Evolutionary conservation across 2,329 filamentous ascomycete species (phyloP).

Genomic region (Penicillium psychrosexuale): DNA sequence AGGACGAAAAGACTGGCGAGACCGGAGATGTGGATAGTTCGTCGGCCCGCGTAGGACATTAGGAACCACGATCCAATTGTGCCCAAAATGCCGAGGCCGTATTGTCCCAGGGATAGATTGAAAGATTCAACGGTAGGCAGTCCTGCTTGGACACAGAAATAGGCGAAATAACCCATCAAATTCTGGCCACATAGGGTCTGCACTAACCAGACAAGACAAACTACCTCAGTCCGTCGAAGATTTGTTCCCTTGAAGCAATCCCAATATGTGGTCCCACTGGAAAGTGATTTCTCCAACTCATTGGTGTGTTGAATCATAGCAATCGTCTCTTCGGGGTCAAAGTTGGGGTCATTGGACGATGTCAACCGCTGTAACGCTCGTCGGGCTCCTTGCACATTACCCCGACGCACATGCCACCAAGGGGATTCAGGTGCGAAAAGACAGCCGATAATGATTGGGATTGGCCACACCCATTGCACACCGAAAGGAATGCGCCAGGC

Average conservation of each 20-base stretch:
- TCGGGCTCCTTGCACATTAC: constrained; percentile 42
- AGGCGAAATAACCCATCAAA: constrained; percentile 59
- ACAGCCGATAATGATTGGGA: constrained; percentile 45
- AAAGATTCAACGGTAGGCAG: constrained; percentile 11
- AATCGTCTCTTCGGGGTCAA: constrained; percentile 75
- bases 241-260: constrained; percentile 83
- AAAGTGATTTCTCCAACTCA: constrained; percentile 70
- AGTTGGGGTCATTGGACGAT: constrained; percentile 56
- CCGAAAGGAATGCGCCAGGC: constrained; percentile 50
- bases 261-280: constrained; percentile 65
- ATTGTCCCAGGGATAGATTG: constrained; percentile 23
- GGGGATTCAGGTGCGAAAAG: constrained; percentile 46
- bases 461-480: constrained; percentile 50
- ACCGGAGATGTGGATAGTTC: constrained; percentile 38
- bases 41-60: constrained; percentile 41
- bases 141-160: constrained; percentile 51
- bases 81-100: constrained; percentile 55
- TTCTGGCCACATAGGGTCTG: constrained; percentile 61
- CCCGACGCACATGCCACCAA: constrained; percentile 49
- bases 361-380: constrained; percentile 43
- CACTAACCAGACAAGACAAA: constrained; percentile 59
- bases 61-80: constrained; percentile 52
- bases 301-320: constrained; percentile 88
- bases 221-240: constrained; percentile 69
- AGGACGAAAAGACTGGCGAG: constrained; percentile 26